Base-by-base conservation (phyloP, 192 early-diverging fungal genomes). In the Dispira parvispora region DNA sequence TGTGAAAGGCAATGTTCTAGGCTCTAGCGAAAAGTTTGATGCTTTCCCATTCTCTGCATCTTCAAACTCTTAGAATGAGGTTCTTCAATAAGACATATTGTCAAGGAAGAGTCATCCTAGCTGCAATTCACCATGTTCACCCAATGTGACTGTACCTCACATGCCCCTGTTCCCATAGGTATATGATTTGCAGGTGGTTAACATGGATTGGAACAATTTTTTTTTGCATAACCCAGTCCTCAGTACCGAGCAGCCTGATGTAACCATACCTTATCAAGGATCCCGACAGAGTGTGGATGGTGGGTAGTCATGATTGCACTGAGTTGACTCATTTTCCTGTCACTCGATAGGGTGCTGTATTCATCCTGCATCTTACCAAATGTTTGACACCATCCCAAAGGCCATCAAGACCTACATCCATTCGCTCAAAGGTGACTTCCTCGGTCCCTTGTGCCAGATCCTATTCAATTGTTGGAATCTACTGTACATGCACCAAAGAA, bases 331-430 rank as follows among this genome's bases (percentile, higher is more conserved):
- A 21, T 16, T 50, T 21, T 10, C 18, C 5, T 21, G 4, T 50
- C 2, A 21, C 47, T 16, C 57, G 27, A 42, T 44, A 43, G 2
- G 57, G 57, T 16, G 45, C 21, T 4, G 57, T 60, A 21, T 60
- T 60, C 6, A 60, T 60, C 18, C 57, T 44, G 38, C 38, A 44
- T 3, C 57, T 43, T 16, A 60, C 57, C 57, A 60, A 44, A n/a
- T 27, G 38, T 11, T 60, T 43, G 42, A 60, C 45, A 21, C 57
- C 57, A 4, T 32, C 5, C 12, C 38, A 14, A 11, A 43, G 28
- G 14, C 38, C 32, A 43, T 60, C 45, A 43, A 32, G 57, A 14
- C 57, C 57, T 18, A 43, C 38, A 2, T 20, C 42, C 28, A 60
- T 32, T 18, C 38, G 38, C 18, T 43, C 57, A 43, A 60, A 60